These are phyloP conservation scores for Bretschneidera sinensis DNA, from an alignment of 345 rosid genomes.

Conservation along the genomic window DNA sequence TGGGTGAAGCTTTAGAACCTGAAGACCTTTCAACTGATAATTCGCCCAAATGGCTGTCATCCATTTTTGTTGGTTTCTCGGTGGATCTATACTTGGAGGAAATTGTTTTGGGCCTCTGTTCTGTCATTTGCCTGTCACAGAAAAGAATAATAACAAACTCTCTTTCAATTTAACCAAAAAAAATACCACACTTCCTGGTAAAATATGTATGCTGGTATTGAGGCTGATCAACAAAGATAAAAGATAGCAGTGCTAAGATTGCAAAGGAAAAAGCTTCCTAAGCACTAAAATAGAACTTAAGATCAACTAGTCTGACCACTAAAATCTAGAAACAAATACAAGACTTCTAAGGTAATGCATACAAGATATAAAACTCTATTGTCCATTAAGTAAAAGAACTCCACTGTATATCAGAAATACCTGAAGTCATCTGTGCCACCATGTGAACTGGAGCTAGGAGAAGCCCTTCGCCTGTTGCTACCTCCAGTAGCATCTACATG, in stretches of 20 bases:
- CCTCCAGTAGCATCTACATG: constrained; percentile 31
- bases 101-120: constrained; percentile 48
- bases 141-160: constrained; percentile 15
- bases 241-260: not conserved
- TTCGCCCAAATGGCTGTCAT: constrained; percentile 64
- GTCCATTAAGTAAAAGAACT: not conserved
- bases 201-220: not conserved
- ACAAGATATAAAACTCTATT: not conserved
- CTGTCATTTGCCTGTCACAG: constrained; percentile 47
- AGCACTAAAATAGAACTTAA: too few relatives aligned
- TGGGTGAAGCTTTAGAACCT: constrained; percentile 69
- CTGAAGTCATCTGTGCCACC: constrained; percentile 63
- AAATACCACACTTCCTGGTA: not conserved
- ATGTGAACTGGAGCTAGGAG: constrained; percentile 54
- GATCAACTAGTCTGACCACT: too few relatives aligned
- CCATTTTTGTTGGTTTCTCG: constrained; percentile 53
- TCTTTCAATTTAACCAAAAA: not conserved
- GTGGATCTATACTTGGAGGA: constrained; percentile 48
- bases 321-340: too few relatives aligned
- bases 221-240: not conserved
- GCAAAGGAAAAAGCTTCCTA: too few relatives aligned
- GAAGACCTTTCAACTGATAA: constrained; percentile 61
- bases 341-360: too few relatives aligned
- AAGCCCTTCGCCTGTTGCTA: constrained; percentile 37
- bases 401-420: too few relatives aligned